Conservation (phyloP, 106 monocot genomes). For the Iris macrosiphon region DNA sequence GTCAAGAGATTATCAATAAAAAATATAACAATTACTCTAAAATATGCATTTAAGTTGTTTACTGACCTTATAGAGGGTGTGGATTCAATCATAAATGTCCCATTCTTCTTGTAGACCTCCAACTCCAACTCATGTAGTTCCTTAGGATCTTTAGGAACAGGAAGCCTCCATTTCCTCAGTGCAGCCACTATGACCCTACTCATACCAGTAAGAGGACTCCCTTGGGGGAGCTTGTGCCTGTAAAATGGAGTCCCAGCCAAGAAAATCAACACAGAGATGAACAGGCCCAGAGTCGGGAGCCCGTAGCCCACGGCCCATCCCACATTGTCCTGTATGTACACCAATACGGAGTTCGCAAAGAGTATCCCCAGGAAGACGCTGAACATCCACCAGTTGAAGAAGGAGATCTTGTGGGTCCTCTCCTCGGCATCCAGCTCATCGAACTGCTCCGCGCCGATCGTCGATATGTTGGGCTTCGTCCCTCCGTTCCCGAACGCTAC, state of each 20-base stretch:
- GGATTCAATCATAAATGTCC: conserved; percentile 12
- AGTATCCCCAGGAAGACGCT: conserved; percentile 27
- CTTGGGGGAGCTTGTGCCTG: conserved; percentile 26
- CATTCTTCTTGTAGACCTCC: conserved; percentile 12
- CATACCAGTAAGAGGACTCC: conserved; percentile 25
- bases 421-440: conserved; percentile 27
- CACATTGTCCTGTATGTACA: conserved; percentile 27
- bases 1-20: too few species aligned
- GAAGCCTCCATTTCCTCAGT: conserved; percentile 10
- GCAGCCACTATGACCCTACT: conserved; percentile 24
- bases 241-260: conserved; percentile 24
- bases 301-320: conserved; percentile 31
- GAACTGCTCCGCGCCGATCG: conserved; percentile 34
- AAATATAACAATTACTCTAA: too few species aligned
- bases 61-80: conserved; percentile 21
- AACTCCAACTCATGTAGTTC: conserved; percentile 27
- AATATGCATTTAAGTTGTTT: too few species aligned
- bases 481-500: conserved; percentile 24
- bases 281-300: conserved; percentile 18
- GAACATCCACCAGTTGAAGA: conserved; percentile 49
- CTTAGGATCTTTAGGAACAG: conserved; percentile 7
- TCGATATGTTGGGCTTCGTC: conserved; percentile 33
- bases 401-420: conserved; percentile 29
- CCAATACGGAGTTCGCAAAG: conserved; percentile 21
- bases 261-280: conserved; percentile 20